Evolutionary conservation across 192 early-diverging fungal species (phyloP).

Genomic region (Piromyces sp.): DNA sequence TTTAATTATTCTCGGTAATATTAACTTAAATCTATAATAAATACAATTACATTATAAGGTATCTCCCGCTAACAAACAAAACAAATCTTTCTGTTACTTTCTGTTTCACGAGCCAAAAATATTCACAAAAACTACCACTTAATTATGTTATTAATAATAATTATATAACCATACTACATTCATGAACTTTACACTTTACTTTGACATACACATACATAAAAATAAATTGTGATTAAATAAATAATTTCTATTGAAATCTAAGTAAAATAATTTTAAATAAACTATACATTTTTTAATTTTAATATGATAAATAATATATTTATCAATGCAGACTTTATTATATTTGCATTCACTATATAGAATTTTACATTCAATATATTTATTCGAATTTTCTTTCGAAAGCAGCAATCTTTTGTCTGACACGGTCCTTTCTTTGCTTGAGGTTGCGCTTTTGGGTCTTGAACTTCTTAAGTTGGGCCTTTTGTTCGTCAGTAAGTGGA

Average conservation of each 20-base stretch:
- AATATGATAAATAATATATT: neutral
- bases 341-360: neutral
- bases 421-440: slow-evolving; percentile 76
- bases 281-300: neutral
- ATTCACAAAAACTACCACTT: too few relatives aligned
- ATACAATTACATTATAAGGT: too few relatives aligned
- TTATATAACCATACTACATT: too few relatives aligned
- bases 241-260: neutral
- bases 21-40: too few relatives aligned
- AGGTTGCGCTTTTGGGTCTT: slow-evolving; percentile 54
- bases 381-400: neutral
- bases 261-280: too few relatives aligned
- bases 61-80: too few relatives aligned
- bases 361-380: neutral
- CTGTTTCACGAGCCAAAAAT: too few relatives aligned
- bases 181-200: too few relatives aligned
- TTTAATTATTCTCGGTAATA: too few relatives aligned
- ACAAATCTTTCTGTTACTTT: too few relatives aligned
- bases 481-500: slow-evolving; percentile 42
- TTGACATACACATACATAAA: too few relatives aligned
- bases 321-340: neutral
- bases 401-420: slow-evolving; percentile 57
- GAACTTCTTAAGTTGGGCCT: slow-evolving; percentile 52
- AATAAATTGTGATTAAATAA: neutral
- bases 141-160: too few relatives aligned